Evolutionary conservation across 305 asterid genomes (phyloP).

Genomic region (Andrographis paniculata): DNA sequence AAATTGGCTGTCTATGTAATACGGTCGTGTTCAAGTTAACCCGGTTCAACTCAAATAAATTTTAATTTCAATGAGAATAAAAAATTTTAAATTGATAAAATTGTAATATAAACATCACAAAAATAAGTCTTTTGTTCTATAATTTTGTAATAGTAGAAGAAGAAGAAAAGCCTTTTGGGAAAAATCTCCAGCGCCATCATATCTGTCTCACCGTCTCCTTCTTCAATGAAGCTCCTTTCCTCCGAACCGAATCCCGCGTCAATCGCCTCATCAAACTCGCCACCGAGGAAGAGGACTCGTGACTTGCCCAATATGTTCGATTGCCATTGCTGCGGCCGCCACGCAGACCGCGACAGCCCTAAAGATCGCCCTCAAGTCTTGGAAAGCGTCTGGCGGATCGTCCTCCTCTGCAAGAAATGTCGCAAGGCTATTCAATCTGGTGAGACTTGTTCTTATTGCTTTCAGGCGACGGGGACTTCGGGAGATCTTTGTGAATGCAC

Average conservation of each 20-base stretch:
- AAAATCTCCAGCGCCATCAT: too few relatives aligned
- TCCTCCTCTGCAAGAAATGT: conserved; percentile 69
- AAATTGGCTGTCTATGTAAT: too few relatives aligned
- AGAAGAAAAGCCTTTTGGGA: too few relatives aligned
- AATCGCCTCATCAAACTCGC: conserved; percentile 10
- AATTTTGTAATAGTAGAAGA: too few relatives aligned
- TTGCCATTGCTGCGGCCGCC: conserved; percentile 70
- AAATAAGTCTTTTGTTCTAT: too few relatives aligned
- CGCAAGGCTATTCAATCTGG: conserved; percentile 33
- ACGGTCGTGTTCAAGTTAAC: too few relatives aligned
- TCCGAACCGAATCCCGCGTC: neutral
- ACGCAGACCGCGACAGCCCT: conserved; percentile 52
- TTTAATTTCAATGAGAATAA: too few relatives aligned
- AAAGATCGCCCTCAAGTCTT: conserved; percentile 63
- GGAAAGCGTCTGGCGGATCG: conserved; percentile 83
- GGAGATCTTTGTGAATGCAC: conserved; percentile 40
- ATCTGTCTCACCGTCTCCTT: conserved; percentile 6
- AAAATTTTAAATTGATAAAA: too few relatives aligned
- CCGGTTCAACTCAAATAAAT: too few relatives aligned
- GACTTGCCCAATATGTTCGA: conserved; percentile 71
- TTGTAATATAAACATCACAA: too few relatives aligned
- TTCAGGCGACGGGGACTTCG: conserved; percentile 29
- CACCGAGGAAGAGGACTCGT: conserved; percentile 50
- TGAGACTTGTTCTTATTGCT: conserved; percentile 65
- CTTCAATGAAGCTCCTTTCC: too few relatives aligned